Conservation (phyloP, 805 yeast genomes). For the Saturnispora diversa region DNA sequence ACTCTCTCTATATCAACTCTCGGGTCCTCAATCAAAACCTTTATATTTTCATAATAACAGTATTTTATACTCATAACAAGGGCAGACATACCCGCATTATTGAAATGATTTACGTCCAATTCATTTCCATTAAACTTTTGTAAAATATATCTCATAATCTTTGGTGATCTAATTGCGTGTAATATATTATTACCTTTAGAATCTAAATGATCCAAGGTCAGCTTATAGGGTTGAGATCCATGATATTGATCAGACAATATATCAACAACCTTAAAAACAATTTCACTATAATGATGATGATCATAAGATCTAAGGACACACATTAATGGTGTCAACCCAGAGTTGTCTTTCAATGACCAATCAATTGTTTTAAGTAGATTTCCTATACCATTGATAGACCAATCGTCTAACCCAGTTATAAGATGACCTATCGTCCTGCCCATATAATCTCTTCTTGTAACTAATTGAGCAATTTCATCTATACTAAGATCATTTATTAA, state of each 20-base stretch:
- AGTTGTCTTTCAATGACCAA: slow-evolving; percentile 61
- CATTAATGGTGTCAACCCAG: slow-evolving; percentile 71
- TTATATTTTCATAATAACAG: slow-evolving; percentile 54
- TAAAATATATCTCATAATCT: slow-evolving; percentile 38
- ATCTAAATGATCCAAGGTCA: slow-evolving; percentile 59
- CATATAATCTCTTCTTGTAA: slow-evolving; percentile 42
- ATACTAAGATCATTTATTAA: slow-evolving; percentile 27
- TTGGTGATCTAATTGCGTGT: slow-evolving; percentile 51
- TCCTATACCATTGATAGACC: background rate
- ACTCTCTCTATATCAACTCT: slow-evolving; percentile 38
- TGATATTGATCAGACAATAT: slow-evolving; percentile 38
- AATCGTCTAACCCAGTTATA: slow-evolving; percentile 23
- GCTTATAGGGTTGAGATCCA: slow-evolving; percentile 28
- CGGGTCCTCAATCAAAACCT: slow-evolving; percentile 39
- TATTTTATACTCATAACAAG: slow-evolving; percentile 63
- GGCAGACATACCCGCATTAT: slow-evolving; percentile 56
- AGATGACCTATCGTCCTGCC: slow-evolving; percentile 69
- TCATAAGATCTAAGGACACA: slow-evolving; percentile 75
- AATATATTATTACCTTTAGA: slow-evolving; percentile 64
- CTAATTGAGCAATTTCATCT: slow-evolving; percentile 41
- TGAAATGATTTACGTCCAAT: slow-evolving; percentile 45
- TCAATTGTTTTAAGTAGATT: slow-evolving; percentile 24
- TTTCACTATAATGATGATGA: slow-evolving; percentile 47
- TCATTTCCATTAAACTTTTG: slow-evolving; percentile 33
- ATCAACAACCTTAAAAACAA: slow-evolving; percentile 35